Conservation (phyloP, 371 early-diverging fungal genomes). For the Haplosporangium sp. region DNA sequence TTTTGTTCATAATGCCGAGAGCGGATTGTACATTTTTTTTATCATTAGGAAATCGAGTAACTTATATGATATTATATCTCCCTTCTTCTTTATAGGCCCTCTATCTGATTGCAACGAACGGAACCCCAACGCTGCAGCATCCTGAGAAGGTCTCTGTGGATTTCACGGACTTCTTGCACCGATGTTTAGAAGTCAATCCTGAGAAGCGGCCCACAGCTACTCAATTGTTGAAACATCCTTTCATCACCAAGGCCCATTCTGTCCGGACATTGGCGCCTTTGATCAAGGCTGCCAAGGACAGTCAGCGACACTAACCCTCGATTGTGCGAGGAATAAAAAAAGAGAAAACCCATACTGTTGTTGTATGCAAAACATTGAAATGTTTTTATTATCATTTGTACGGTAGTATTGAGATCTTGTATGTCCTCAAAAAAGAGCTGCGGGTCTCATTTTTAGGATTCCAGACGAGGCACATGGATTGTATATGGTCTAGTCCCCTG, state of each 20-base stretch:
- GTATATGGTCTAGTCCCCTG: conserved; percentile 42
- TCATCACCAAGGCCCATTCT: conserved; percentile 88
- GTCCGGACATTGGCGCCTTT: conserved; percentile 87
- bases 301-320: conserved; percentile 31
- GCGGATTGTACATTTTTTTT: neutral
- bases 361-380: neutral
- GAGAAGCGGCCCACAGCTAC: conserved; percentile 86
- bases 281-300: conserved; percentile 87
- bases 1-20: neutral
- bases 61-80: neutral
- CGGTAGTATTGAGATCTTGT: neutral
- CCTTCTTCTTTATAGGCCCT: conserved; percentile 67
- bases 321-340: too few relatives aligned
- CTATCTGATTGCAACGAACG: conserved; percentile 96
- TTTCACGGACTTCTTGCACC: conserved; percentile 87
- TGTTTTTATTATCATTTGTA: neutral
- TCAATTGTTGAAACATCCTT: conserved; percentile 87
- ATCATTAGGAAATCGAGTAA: neutral
- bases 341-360: neutral
- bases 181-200: conserved; percentile 88
- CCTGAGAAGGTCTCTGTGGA: conserved; percentile 84
- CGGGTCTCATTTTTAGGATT: neutral
- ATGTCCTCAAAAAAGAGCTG: too few relatives aligned
- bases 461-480: conserved; percentile 40
- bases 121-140: conserved; percentile 92